These are phyloP conservation scores for Ogataea angusta DNA, from an alignment of 805 yeast species.

Conservation along the genomic window DNA sequence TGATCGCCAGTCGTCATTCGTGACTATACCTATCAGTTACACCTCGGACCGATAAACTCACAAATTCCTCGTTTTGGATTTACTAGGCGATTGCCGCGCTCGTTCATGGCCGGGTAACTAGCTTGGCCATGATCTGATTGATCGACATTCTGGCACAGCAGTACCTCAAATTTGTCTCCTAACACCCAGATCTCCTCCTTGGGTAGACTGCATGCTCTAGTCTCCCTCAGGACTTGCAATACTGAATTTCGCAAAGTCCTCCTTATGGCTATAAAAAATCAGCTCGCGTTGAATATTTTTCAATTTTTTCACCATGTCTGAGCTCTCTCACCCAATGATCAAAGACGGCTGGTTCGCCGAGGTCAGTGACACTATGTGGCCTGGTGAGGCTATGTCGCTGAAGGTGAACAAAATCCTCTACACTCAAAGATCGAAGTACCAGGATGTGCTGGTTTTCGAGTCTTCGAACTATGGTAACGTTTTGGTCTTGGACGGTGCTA, in stretches of 20 bases:
- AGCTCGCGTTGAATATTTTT: background rate
- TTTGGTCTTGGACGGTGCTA: slow-evolving; percentile 88
- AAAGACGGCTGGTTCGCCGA: slow-evolving; percentile 97
- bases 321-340: slow-evolving; percentile 53
- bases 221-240: no score
- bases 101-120: slow-evolving; percentile 7
- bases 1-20: background rate
- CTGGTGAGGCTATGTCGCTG: slow-evolving; percentile 96
- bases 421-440: slow-evolving; percentile 83
- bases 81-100: slow-evolving; percentile 13
- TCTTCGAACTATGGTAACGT: slow-evolving; percentile 94
- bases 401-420: slow-evolving; percentile 83
- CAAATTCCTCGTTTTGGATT: slow-evolving; percentile 5
- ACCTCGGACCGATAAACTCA: slow-evolving; percentile 8
- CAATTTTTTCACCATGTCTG: slow-evolving; percentile 15
- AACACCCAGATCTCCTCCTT: no score
- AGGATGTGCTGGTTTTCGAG: slow-evolving; percentile 90
- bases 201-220: no score
- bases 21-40: slow-evolving; percentile 1
- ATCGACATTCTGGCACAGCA: no score
- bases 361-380: slow-evolving; percentile 94
- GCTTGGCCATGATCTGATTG: background rate
- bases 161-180: no score
- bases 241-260: no score
- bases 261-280: background rate